Conservation (phyloP, 2,329 filamentous ascomycete species). For the Aspergillus intermedius region DNA sequence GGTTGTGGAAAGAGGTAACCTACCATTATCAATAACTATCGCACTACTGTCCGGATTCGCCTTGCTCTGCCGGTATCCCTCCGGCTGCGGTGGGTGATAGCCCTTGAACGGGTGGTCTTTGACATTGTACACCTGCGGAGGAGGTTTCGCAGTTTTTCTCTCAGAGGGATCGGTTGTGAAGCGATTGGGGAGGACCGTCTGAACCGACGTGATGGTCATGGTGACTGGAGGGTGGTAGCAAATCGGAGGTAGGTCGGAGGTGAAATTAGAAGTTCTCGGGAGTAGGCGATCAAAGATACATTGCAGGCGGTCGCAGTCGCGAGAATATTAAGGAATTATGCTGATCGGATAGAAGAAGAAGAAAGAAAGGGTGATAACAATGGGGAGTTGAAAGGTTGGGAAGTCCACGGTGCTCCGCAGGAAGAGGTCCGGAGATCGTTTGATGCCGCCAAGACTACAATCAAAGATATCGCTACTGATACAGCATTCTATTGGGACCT, state of each 20-base stretch:
- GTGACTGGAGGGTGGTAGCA: slow-evolving; percentile 6
- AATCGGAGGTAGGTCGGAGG: background rate
- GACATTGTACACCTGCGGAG: slow-evolving; percentile 48
- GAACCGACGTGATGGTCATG: slow-evolving; percentile 41
- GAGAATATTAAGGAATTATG: too few relatives aligned
- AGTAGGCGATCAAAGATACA: background rate
- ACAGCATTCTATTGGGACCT: too few relatives aligned
- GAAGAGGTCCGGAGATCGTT: too few relatives aligned
- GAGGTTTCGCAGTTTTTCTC: slow-evolving; percentile 48
- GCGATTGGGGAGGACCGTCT: slow-evolving; percentile 31
- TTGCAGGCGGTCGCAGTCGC: background rate
- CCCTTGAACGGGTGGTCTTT: slow-evolving; percentile 57
- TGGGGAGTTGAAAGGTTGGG: too few relatives aligned
- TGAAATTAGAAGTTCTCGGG: background rate
- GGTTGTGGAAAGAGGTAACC: slow-evolving; percentile 2
- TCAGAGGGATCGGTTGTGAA: slow-evolving; percentile 37
- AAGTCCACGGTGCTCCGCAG: too few relatives aligned
- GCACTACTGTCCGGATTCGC: slow-evolving; percentile 56
- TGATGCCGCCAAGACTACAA: too few relatives aligned
- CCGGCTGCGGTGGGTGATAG: slow-evolving; percentile 51
- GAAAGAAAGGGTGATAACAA: too few relatives aligned
- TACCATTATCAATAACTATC: slow-evolving; percentile 98
- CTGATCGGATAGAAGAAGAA: too few relatives aligned
- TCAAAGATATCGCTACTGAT: too few relatives aligned
- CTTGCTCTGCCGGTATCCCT: slow-evolving; percentile 66